Evolutionary conservation across 108 stramenopile species (phyloP).

Genomic region (Pseudonitzschia multistriata): DNA sequence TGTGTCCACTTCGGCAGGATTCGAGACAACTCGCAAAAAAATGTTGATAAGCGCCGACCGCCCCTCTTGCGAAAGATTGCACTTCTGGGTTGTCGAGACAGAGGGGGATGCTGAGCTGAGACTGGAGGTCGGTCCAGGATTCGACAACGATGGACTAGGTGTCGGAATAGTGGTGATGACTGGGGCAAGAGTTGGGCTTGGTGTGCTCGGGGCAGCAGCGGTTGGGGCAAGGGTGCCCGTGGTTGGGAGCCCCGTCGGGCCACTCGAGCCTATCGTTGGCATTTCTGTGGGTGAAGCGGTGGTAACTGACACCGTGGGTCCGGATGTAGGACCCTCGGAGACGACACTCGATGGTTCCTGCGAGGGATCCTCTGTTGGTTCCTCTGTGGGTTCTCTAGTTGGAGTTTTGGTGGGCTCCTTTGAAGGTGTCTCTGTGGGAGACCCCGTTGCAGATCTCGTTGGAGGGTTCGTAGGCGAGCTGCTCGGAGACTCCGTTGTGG

Average conservation of each 20-base stretch:
- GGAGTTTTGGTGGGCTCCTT: constrained; percentile 1
- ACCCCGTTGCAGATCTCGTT: constrained; percentile 10
- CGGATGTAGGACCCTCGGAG: neutral
- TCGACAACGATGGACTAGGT: neutral
- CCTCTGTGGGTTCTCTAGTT: constrained; percentile 9
- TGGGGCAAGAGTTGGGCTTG: neutral
- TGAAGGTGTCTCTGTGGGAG: constrained; percentile 11
- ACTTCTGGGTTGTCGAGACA: constrained; percentile 28
- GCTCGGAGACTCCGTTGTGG: constrained; percentile 17
- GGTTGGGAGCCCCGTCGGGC: constrained; percentile 13
- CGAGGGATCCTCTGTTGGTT: neutral
- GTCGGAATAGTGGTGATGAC: constrained; percentile 14
- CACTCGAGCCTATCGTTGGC: no score
- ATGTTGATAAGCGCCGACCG: constrained; percentile 35
- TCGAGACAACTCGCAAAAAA: constrained; percentile 31
- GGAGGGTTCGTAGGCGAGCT: constrained; percentile 14
- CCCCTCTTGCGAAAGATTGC: constrained; percentile 33
- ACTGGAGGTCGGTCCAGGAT: neutral
- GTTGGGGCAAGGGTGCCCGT: constrained; percentile 8
- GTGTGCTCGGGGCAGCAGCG: neutral
- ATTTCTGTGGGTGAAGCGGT: constrained; percentile 2
- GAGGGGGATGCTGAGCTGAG: constrained; percentile 22
- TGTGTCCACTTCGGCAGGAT: constrained; percentile 23
- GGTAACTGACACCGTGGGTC: neutral
- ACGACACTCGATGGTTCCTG: neutral